These are phyloP conservation scores for Cladosporium phlei DNA, from an alignment of 2,329 filamentous ascomycete genomes.

Conservation along the genomic window DNA sequence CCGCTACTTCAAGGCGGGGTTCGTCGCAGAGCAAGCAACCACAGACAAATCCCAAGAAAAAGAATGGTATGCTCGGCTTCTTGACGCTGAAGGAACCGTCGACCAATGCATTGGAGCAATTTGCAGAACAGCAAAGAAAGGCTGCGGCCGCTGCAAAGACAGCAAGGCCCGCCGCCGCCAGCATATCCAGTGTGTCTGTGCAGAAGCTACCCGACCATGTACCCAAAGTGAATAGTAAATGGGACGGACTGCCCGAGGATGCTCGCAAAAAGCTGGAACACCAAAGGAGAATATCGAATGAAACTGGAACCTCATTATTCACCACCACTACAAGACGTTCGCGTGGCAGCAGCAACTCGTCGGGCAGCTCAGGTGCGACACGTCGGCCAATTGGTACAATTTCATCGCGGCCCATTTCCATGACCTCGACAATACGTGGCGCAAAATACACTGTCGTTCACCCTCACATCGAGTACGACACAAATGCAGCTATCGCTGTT, in stretches of 20 bases:
- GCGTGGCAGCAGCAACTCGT: constrained; percentile 4
- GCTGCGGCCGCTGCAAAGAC: constrained; percentile 19
- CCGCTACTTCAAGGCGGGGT: neutral
- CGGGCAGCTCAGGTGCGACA: constrained; percentile 4
- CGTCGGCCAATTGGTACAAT: constrained; percentile 10
- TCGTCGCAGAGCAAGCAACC: constrained; percentile 3
- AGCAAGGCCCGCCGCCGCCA: constrained; percentile 24
- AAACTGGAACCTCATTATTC: neutral
- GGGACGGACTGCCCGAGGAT: constrained; percentile 47
- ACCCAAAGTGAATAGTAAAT: constrained; percentile 52
- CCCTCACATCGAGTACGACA: constrained; percentile 1
- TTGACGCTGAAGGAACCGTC: constrained; percentile 48
- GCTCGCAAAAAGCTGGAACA: constrained; percentile 15
- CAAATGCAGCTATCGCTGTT: neutral
- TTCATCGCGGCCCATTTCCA: constrained; percentile 6
- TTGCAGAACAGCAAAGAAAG: constrained; percentile 40
- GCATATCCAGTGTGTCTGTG: constrained; percentile 36
- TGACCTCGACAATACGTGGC: constrained; percentile 1
- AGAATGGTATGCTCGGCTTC: constrained; percentile 40
- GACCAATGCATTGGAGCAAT: constrained; percentile 42
- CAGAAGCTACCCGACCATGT: constrained; percentile 46
- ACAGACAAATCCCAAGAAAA: constrained; percentile 26
- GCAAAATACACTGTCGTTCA: constrained; percentile 4
- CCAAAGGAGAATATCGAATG: neutral
- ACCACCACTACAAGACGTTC: constrained; percentile 2